phyloP scores from a whole-genome alignment of 2,329 filamentous ascomycete species.

The Alternaria panax region DNA sequence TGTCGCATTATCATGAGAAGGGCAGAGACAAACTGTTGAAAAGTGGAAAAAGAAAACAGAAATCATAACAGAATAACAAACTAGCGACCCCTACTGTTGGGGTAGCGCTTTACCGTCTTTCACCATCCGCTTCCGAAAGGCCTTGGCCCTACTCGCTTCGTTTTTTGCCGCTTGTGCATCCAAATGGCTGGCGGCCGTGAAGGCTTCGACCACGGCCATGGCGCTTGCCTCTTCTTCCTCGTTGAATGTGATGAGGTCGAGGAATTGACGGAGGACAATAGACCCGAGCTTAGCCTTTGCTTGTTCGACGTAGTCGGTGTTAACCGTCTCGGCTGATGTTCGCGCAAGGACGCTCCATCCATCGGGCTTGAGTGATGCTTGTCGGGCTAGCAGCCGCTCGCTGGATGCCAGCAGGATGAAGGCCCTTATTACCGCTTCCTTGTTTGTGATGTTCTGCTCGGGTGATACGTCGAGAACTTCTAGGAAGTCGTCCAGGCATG shows the following conservation, averaged over 20 bases:
- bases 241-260: conserved; percentile 37
- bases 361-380: conserved; percentile 25
- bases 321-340: conserved; percentile 26
- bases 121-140: conserved; percentile 36
- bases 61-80: conserved; percentile 8
- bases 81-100: conserved; percentile 1
- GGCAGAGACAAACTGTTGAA: conserved; percentile 7
- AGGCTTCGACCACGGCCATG: conserved; percentile 37
- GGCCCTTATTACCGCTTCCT: conserved; percentile 30
- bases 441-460: conserved; percentile 27
- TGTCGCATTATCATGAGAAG: conserved; percentile 22
- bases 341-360: conserved; percentile 41
- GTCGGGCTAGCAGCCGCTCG: conserved; percentile 38
- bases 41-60: conserved; percentile 2
- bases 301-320: conserved; percentile 33
- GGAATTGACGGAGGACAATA: conserved; percentile 35
- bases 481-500: conserved; percentile 41
- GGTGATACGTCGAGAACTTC: conserved; percentile 34
- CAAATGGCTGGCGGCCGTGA: conserved; percentile 36
- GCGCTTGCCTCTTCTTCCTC: conserved; percentile 24
- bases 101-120: conserved; percentile 10
- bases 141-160: conserved; percentile 30
- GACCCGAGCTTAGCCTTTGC: conserved; percentile 38
- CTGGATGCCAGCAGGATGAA: conserved; percentile 36
- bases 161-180: conserved; percentile 30